These are phyloP conservation scores for Canavalia gladiata DNA, from an alignment of 306 rosid genomes.

Conservation along the genomic window DNA sequence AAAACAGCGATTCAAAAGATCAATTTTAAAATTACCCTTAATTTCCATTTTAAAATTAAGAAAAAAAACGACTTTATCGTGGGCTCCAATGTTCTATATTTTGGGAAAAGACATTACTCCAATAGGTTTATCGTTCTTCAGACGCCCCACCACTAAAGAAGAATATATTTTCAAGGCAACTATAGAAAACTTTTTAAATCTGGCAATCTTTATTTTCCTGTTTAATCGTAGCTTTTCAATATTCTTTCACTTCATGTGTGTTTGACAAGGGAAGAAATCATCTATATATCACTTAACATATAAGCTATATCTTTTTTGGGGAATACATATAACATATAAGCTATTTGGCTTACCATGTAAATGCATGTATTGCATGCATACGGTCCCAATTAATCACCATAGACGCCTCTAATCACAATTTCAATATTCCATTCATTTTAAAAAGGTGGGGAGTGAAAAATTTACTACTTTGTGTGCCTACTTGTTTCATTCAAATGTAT, in stretches of 20 bases:
- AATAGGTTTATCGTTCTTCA: neutral
- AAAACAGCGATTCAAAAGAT: neutral
- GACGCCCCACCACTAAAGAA: conserved; percentile 8
- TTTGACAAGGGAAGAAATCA: neutral
- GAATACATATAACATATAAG: too few species aligned
- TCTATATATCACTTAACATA: neutral
- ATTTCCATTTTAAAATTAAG: neutral
- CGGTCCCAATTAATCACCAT: too few species aligned
- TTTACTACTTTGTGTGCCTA: too few species aligned
- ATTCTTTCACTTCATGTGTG: too few species aligned
- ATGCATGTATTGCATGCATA: too few species aligned
- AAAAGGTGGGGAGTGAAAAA: too few species aligned
- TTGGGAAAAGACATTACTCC: neutral
- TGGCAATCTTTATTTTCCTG: neutral
- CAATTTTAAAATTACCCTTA: neutral
- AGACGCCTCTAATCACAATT: too few species aligned
- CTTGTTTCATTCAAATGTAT: too few species aligned
- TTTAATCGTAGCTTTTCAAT: too few species aligned
- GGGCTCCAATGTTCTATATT: neutral
- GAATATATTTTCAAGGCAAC: neutral
- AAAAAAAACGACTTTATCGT: neutral
- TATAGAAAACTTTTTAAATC: neutral
- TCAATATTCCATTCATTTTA: too few species aligned
- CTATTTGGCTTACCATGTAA: too few species aligned
- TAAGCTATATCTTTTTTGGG: too few species aligned